Evolutionary conservation across 116 monocot genomes (phyloP).

Genomic region (Cymodocea nodosa): DNA sequence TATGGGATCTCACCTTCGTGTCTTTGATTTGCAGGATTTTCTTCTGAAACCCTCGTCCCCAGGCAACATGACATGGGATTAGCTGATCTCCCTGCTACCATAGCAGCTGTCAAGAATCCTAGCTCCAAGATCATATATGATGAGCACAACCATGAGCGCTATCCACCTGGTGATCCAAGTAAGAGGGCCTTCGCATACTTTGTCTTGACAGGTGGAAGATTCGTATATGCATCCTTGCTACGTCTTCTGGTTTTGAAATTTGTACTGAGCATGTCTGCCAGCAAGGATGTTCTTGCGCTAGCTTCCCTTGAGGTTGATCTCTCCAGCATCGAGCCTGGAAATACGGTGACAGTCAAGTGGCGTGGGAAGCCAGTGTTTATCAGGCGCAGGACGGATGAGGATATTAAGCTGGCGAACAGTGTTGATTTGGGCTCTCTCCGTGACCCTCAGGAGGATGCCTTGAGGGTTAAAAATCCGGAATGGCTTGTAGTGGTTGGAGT

Average conservation of each 20-base stretch:
- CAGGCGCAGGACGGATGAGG: conserved; percentile 57
- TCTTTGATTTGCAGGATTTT: conserved; percentile 29
- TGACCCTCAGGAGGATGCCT: conserved; percentile 62
- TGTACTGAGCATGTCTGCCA: conserved; percentile 77
- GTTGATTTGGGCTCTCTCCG: conserved; percentile 54
- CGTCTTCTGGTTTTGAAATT: conserved; percentile 72
- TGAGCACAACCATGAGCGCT: conserved; percentile 73
- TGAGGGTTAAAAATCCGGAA: conserved; percentile 70
- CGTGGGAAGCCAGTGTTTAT: conserved; percentile 91
- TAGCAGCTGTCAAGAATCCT: conserved; percentile 59
- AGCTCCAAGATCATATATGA: conserved; percentile 64
- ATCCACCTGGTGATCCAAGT: conserved; percentile 68
- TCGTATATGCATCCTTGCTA: conserved; percentile 73
- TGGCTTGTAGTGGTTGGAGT: conserved; percentile 84
- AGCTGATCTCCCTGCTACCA: conserved; percentile 41
- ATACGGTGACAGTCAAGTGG: conserved; percentile 88
- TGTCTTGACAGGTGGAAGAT: conserved; percentile 71
- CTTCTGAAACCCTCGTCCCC: conserved; percentile 44
- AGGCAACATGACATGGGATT: conserved; percentile 25
- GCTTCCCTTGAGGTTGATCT: conserved; percentile 87
- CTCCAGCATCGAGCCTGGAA: conserved; percentile 68
- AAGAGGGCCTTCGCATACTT: conserved; percentile 88
- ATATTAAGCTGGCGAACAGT: conserved; percentile 58
- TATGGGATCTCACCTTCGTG: no score
- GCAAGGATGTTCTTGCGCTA: conserved; percentile 70